phyloP scores from a whole-genome alignment of 2,329 filamentous ascomycete genomes.

The Botryotinia convoluta region DNA sequence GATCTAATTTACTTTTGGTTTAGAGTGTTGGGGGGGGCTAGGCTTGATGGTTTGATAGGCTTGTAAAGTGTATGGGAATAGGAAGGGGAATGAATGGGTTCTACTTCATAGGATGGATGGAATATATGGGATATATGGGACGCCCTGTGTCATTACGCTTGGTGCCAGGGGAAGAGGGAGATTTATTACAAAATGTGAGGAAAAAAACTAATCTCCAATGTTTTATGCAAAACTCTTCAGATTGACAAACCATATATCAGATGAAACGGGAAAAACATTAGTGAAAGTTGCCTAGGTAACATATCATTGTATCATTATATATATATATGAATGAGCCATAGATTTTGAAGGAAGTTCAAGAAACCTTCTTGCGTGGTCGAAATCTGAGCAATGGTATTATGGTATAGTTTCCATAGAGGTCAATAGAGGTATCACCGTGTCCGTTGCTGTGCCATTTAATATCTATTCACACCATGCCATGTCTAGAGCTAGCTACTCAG shows the following conservation, averaged over 20 bases:
- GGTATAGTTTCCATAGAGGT: not conserved
- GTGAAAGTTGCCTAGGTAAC: not conserved
- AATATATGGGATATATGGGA: not conserved
- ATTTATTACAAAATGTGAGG: too few relatives aligned
- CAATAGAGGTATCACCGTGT: not conserved
- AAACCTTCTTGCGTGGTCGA: not conserved
- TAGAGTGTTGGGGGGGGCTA: not conserved
- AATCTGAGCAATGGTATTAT: not conserved
- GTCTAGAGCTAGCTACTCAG: not conserved
- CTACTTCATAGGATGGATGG: not conserved
- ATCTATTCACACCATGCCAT: not conserved
- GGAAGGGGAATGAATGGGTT: not conserved
- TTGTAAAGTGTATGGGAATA: not conserved
- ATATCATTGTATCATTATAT: not conserved
- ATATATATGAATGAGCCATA: not conserved
- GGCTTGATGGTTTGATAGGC: not conserved
- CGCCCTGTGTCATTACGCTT: not conserved
- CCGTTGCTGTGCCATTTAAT: not conserved
- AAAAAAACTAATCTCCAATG: not conserved
- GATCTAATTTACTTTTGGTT: conserved; percentile 8
- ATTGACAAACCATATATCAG: not conserved
- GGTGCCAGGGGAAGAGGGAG: not conserved
- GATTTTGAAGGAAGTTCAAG: not conserved
- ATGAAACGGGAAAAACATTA: not conserved
- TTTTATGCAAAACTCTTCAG: not conserved